Base-by-base conservation (phyloP, 345 rosid species). In the Salix brachista region DNA sequence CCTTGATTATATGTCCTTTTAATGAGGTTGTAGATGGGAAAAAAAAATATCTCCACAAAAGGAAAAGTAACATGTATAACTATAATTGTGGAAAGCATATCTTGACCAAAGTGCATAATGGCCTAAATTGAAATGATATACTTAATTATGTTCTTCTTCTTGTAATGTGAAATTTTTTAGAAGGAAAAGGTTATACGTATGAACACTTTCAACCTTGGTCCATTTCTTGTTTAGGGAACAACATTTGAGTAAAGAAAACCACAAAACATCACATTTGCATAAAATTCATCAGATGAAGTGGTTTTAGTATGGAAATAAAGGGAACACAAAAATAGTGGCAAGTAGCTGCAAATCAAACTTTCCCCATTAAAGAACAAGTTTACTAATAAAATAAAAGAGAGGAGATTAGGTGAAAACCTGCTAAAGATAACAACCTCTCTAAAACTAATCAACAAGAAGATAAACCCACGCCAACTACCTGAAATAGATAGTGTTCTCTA, bases 361-460 rank as follows among this genome's bases (percentile, higher is more conserved):
- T 67, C 65, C 67, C 30, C 50, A 13, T 11, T 66, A 26, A 73
- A 69, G 42, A 67, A 69, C 32, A 48, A 70, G 36, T 65, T 58
- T n/a, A 28, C 12, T 30, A 71, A 65, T 68, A 66, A 72, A 74
- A 50, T 30, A 74, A 37, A 67, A 71, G 44, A 75, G 65, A 37
- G 67, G 23, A 66, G 52, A 71, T 67, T 52, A 72, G 65, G 48
- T 11, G 65, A 61, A 72, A 77, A 23, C 62, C 80, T 60, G 74
- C 50, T 66, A 78, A 65, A 79, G 78, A 76, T 75, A 86, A 80
- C 88, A 83, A 79, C 74, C 69, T 80, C 86, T 80, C 75, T 73
- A 81, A 65, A 34, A 74, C 87, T 73, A 82, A 83, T 75, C 80
- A 78, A 84, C 56, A 67, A 79, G 56, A 61, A 67, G 42, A 77